These are phyloP conservation scores for Flammula alnicola DNA, from an alignment of 1,284 basidiomycete genomes.

Conservation along the genomic window DNA sequence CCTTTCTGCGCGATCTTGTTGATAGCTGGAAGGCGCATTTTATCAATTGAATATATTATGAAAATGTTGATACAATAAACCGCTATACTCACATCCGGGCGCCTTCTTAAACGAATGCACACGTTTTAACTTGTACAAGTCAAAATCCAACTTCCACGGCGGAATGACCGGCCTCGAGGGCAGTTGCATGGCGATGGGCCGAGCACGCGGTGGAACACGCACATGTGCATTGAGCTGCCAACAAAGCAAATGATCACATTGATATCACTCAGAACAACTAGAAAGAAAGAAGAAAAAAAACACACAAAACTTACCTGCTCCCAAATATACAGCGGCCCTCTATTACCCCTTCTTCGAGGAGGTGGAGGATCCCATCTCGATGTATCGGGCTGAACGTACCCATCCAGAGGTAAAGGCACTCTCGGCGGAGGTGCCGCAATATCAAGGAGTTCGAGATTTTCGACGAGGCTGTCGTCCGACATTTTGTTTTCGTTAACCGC, in stretches of 20 bases:
- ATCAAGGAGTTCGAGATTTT: constrained; percentile 8
- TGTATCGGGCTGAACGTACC: constrained; percentile 13
- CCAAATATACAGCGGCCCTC: constrained; percentile 18
- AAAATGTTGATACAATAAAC: too few species aligned
- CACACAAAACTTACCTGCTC: constrained; percentile 23
- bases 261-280: too few species aligned
- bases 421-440: constrained; percentile 3
- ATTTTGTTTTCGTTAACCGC: constrained; percentile 8
- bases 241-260: neutral
- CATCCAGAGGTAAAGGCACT: neutral
- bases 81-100: constrained; percentile 34
- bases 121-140: constrained; percentile 18
- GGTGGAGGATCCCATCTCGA: constrained; percentile 9
- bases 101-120: constrained; percentile 32
- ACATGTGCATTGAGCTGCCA: constrained; percentile 10
- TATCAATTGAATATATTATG: constrained; percentile 6
- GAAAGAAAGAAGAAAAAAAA: too few species aligned
- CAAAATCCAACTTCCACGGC: constrained; percentile 18
- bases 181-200: neutral
- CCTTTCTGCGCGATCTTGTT: constrained; percentile 45
- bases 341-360: neutral
- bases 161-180: constrained; percentile 16
- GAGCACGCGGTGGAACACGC: constrained; percentile 13
- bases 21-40: constrained; percentile 36
- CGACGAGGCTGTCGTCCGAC: constrained; percentile 2